Evolutionary conservation across 1,284 basidiomycete species (phyloP).

Genomic region (Ceratobasidium sp.): DNA sequence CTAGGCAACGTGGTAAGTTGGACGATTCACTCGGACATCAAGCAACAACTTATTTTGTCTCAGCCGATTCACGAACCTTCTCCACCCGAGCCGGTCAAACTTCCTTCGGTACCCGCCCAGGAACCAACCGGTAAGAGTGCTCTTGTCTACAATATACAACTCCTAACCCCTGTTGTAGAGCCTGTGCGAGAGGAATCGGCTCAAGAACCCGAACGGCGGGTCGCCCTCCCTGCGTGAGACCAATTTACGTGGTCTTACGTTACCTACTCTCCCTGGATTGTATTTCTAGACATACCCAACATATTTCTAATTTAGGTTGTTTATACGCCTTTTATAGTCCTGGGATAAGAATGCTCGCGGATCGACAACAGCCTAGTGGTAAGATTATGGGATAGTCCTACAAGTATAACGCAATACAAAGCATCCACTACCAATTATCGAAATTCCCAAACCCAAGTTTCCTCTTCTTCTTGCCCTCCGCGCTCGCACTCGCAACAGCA

Average conservation of each 20-base stretch:
- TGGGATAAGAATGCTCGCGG: background rate
- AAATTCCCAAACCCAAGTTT: constrained; percentile 83
- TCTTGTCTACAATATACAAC: background rate
- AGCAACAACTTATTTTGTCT: constrained; percentile 3
- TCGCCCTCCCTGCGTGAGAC: constrained; percentile 55
- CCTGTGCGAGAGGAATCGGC: constrained; percentile 36
- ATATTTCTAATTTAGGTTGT: background rate
- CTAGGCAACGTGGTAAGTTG: constrained; percentile 47
- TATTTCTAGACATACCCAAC: constrained; percentile 9
- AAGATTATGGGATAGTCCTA: constrained; percentile 4
- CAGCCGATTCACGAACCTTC: constrained; percentile 42
- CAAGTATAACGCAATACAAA: constrained; percentile 11
- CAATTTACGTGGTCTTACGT: background rate
- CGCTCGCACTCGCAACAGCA: background rate
- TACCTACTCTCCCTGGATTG: background rate
- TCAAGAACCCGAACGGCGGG: constrained; percentile 46
- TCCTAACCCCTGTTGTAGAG: background rate
- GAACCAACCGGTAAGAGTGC: constrained; percentile 47
- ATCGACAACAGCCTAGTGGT: background rate
- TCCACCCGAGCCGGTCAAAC: constrained; percentile 46
- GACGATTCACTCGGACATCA: background rate
- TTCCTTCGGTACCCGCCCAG: constrained; percentile 57
- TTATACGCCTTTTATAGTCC: background rate
- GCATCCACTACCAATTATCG: constrained; percentile 63
- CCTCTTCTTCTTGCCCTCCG: constrained; percentile 67